These are phyloP conservation scores for Eugenia klotzschiana DNA, from an alignment of 441 rosid genomes.

Conservation along the genomic window DNA sequence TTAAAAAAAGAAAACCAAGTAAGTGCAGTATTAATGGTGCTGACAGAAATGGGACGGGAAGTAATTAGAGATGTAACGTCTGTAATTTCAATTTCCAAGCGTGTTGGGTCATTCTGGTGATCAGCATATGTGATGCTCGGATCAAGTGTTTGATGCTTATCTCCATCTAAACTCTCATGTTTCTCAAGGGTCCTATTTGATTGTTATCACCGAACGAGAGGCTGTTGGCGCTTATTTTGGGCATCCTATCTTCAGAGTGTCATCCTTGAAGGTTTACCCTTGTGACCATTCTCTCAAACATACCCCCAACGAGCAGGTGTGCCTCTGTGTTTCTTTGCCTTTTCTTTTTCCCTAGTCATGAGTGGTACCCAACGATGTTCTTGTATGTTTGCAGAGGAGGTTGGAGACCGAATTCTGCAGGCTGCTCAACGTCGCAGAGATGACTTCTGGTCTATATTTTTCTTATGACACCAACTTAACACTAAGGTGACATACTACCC, in stretches of 20 bases:
- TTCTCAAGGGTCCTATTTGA: constrained; percentile 64
- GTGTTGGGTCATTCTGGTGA: background rate
- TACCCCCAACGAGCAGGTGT: constrained; percentile 64
- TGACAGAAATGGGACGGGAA: background rate
- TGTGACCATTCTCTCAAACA: constrained; percentile 61
- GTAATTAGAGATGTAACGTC: background rate
- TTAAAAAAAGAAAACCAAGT: background rate
- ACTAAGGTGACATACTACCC: constrained; percentile 39
- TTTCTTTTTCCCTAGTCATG: background rate
- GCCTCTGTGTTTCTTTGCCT: background rate
- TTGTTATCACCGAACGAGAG: constrained; percentile 67
- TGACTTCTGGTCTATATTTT: constrained; percentile 67
- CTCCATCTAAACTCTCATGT: background rate
- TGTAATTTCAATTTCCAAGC: background rate
- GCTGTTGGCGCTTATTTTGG: constrained; percentile 73
- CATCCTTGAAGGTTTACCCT: constrained; percentile 70
- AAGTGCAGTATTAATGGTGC: background rate
- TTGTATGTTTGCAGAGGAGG: constrained; percentile 35
- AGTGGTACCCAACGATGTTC: background rate
- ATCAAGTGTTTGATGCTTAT: background rate
- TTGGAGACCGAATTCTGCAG: constrained; percentile 41
- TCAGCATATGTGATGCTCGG: background rate
- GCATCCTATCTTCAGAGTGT: constrained; percentile 64
- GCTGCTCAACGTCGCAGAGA: constrained; percentile 45
- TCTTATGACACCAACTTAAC: constrained; percentile 90